Evolutionary conservation across 768 basidiomycete genomes (phyloP), one percentile per base, ranked within the genome.

Genomic region (Auricularia auricula-judae): DNA sequence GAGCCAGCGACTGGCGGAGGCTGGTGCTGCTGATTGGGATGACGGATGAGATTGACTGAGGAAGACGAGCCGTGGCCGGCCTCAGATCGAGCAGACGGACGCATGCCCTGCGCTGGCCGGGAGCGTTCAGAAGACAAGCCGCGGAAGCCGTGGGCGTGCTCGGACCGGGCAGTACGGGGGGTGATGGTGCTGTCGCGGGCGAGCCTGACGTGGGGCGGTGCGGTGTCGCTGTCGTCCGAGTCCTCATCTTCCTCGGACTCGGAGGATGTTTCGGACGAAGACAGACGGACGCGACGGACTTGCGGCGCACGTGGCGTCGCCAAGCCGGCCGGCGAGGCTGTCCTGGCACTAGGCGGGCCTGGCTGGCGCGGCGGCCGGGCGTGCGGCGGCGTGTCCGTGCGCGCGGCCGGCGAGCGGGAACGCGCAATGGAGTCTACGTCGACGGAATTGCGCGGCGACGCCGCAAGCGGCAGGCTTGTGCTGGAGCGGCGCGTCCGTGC

Each of bases 11-110:
- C 47, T 5, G 47, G 47, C 14, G 47, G 47, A 8, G 47, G 5
- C 14, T 10, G 14, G 18, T 16, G 47, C 47, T 18, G 14, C 23
- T 14, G 56, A 33, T 35, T 14, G 56, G 16, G 23, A 7, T 10
- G 23, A 18, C 23, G 23, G 23, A 59, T 12, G 56, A 59, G 56
- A 33, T 59, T 29, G 56, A 34, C 29, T 4, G 56, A 35, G 29
- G 71, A 66, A 10, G 65, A 66, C 14, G 70, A 60, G 16, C 54
- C 54, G 34, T 36, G 47, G 34, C 29, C 47, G 63, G n/a, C 54
- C 34, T 56, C 47, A 59, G 53, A 64, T 44, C 34, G 54, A 53
- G 33, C 14, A 47, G 44, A 53, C 42, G 29, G 42, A 16, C 33
- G 51, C 43, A 63, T 63, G 16, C 18, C 34, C 36, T 43, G 36